A percentile compares a stretch with the other conserved stretches of the same genome.
Evolutionary conservation across 441 rosid genomes (phyloP).

Genomic region (Brassica hybrid): DNA sequence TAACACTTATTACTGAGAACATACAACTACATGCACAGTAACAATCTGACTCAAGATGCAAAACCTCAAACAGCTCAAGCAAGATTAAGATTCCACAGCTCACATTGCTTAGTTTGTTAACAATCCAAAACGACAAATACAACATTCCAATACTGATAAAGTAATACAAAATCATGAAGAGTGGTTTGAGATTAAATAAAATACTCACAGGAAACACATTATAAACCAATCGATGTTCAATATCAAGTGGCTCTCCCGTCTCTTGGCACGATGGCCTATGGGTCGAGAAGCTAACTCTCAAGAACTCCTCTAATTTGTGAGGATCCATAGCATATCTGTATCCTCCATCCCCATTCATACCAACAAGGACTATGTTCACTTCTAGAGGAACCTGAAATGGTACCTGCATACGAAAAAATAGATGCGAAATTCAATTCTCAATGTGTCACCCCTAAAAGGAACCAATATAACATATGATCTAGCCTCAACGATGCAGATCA

Average conservation of each 20-base stretch:
- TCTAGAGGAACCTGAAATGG: slow-evolving; percentile 98
- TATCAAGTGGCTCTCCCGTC: slow-evolving; percentile 90
- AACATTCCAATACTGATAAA: background rate
- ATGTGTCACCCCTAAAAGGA: slow-evolving; percentile 2
- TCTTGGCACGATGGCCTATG: slow-evolving; percentile 87
- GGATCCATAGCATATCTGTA: slow-evolving; percentile 71
- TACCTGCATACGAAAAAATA: slow-evolving; percentile 56
- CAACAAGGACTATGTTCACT: slow-evolving; percentile 86
- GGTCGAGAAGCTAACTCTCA: slow-evolving; percentile 72
- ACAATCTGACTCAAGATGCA: background rate
- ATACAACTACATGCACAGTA: slow-evolving; percentile 14
- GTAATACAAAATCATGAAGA: background rate
- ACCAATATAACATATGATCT: background rate
- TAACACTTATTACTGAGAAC: background rate
- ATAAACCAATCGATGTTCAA: slow-evolving; percentile 84
- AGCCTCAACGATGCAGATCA: slow-evolving; percentile 18
- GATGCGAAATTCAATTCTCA: background rate
- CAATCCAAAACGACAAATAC: slow-evolving; percentile 15
- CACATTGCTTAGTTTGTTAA: slow-evolving; percentile 7
- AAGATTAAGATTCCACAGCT: slow-evolving; percentile 17
- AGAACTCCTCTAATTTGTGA: slow-evolving; percentile 81
- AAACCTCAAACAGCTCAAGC: slow-evolving; percentile 19
- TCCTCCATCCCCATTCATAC: slow-evolving; percentile 90
- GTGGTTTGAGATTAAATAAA: background rate
- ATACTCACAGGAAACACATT: slow-evolving; percentile 75